Percentiles rank a stretch among this genome's conserved stretches.
phyloP scores from a whole-genome alignment of 192 early-diverging fungal species.

The Gonapodya sp. region DNA sequence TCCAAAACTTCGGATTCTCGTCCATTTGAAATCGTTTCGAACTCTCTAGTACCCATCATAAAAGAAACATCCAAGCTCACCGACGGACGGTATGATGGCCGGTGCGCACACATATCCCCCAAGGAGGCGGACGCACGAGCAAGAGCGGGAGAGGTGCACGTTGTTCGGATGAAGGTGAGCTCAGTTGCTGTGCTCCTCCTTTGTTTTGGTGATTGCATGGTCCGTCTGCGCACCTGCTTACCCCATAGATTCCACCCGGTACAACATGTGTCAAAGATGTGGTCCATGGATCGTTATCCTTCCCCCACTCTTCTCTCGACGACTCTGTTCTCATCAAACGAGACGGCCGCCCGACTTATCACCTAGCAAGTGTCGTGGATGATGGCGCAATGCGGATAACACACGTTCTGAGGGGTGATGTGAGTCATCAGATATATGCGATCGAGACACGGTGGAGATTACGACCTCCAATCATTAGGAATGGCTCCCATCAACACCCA shows the following conservation, averaged over 20 bases:
- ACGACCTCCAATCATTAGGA: conserved; percentile 34
- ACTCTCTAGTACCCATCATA: too few species aligned
- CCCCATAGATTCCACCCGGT: conserved; percentile 40
- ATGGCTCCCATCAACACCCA: conserved; percentile 90
- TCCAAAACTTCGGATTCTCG: not conserved
- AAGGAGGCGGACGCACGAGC: conserved; percentile 56
- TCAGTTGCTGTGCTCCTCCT: not conserved
- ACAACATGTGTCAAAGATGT: conserved; percentile 52
- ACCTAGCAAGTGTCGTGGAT: conserved; percentile 91
- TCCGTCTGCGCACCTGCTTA: too few species aligned
- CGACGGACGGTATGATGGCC: conserved; percentile 58
- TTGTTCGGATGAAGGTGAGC: conserved; percentile 58
- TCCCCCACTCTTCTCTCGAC: conserved; percentile 65
- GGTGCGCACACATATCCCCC: conserved; percentile 58
- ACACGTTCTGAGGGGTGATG: conserved; percentile 84
- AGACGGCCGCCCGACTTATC: conserved; percentile 88
- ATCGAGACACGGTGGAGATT: not conserved
- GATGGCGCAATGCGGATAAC: conserved; percentile 86
- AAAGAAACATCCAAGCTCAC: not conserved
- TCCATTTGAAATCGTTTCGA: too few species aligned
- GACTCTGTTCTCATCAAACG: conserved; percentile 86
- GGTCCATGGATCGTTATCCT: conserved; percentile 64
- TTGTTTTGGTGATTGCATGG: conserved; percentile 14
- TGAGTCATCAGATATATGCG: conserved; percentile 16
- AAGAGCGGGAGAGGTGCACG: conserved; percentile 42